Evolutionary conservation across 2,329 filamentous ascomycete genomes (phyloP).

Genomic region (Septoria linicola): DNA sequence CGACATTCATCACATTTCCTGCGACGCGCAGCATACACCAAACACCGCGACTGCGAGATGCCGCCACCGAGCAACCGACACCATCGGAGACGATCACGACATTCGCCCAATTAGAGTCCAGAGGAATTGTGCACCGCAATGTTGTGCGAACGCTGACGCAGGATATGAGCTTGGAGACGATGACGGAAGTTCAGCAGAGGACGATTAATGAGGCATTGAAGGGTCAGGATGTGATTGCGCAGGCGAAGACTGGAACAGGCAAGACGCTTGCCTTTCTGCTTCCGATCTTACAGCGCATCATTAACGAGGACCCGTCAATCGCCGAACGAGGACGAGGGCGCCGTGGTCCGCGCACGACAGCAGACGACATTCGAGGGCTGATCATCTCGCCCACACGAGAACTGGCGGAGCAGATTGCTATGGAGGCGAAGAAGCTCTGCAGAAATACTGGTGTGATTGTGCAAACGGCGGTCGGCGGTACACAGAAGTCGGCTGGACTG

Average conservation of each 20-base stretch:
- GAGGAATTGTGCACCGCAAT: conserved; percentile 58
- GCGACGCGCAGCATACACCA: conserved; percentile 38
- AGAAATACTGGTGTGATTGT: conserved; percentile 65
- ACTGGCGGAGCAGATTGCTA: conserved; percentile 63
- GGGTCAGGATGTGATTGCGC: conserved; percentile 80
- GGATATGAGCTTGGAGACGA: conserved; percentile 73
- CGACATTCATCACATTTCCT: conserved; percentile 36
- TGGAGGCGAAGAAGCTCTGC: conserved; percentile 70
- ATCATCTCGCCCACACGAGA: conserved; percentile 64
- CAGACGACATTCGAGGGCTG: conserved; percentile 58
- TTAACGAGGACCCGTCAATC: conserved; percentile 62
- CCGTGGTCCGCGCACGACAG: conserved; percentile 51
- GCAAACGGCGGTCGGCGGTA: conserved; percentile 86
- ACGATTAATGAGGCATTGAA: conserved; percentile 79
- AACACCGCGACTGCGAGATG: conserved; percentile 38
- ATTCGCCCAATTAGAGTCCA: conserved; percentile 47
- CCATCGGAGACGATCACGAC: conserved; percentile 38
- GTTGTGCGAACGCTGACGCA: conserved; percentile 68
- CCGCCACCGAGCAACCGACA: conserved; percentile 24
- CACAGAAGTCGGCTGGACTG: conserved; percentile 70
- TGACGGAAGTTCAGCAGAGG: conserved; percentile 88
- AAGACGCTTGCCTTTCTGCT: conserved; percentile 94
- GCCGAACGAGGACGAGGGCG: conserved; percentile 47
- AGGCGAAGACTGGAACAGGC: conserved; percentile 94
- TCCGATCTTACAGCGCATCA: conserved; percentile 77